Evolutionary conservation across 2,329 filamentous ascomycete genomes (phyloP).

Genomic region (Geoglossum cookeanum): DNA sequence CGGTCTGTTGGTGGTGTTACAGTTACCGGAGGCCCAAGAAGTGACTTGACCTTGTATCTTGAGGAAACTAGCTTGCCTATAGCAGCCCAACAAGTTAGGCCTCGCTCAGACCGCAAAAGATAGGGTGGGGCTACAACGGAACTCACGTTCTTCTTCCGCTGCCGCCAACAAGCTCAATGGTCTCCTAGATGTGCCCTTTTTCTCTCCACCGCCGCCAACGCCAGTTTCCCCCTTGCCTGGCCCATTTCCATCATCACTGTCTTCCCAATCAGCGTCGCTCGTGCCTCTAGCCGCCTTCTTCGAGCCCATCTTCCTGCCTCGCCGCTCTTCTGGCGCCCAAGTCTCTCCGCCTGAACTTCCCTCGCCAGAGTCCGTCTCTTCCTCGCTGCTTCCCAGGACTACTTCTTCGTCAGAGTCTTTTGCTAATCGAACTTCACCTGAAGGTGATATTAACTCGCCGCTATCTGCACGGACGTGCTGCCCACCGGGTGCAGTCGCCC

Average conservation of each 20-base stretch:
- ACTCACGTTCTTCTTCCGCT: slow-evolving; percentile 61
- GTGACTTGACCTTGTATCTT: slow-evolving; percentile 40
- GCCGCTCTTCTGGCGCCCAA: slow-evolving; percentile 15
- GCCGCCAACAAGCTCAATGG: slow-evolving; percentile 48
- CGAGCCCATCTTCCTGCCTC: slow-evolving; percentile 20
- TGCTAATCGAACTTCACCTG: slow-evolving; percentile 37
- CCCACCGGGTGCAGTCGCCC: slow-evolving; percentile 14
- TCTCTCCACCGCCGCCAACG: slow-evolving; percentile 12
- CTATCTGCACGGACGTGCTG: slow-evolving; percentile 18
- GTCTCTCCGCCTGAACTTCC: slow-evolving; percentile 20
- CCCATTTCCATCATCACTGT: slow-evolving; percentile 16
- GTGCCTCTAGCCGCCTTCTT: neutral
- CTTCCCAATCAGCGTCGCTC: slow-evolving; percentile 1
- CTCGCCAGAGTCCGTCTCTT: slow-evolving; percentile 15
- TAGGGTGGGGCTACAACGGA: neutral
- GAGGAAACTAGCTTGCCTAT: slow-evolving; percentile 35
- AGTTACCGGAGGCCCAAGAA: slow-evolving; percentile 46
- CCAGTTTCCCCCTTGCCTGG: slow-evolving; percentile 16
- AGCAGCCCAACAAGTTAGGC: neutral
- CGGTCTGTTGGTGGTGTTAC: slow-evolving; percentile 46
- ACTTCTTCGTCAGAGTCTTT: slow-evolving; percentile 49
- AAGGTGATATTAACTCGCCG: slow-evolving; percentile 24
- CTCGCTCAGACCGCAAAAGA: neutral
- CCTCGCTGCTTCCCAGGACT: slow-evolving; percentile 46
- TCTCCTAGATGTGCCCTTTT: slow-evolving; percentile 22